Evolutionary conservation across 1,284 basidiomycete species (phyloP).

Genomic region (Pseudozyma tsukubaensis): DNA sequence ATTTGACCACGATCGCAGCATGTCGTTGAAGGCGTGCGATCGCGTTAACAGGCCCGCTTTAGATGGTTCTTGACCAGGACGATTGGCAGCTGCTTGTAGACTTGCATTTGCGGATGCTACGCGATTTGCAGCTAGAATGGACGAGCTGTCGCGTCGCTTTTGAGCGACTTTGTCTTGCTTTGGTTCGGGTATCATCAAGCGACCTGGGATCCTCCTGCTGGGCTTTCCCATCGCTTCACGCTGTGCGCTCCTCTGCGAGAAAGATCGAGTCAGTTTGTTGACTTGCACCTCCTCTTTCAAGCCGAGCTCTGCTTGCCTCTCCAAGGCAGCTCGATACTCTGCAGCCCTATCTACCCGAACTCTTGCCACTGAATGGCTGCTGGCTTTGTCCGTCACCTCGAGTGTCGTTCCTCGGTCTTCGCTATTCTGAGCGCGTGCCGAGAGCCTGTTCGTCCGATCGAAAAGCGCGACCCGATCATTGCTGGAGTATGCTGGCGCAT

Average conservation of each 20-base stretch:
- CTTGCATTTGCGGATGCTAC: background rate
- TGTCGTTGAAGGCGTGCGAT: background rate
- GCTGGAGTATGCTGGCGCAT: background rate
- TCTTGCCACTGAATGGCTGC: no score
- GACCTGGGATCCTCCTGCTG: constrained; percentile 15
- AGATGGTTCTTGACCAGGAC: no score
- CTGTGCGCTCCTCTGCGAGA: constrained; percentile 12
- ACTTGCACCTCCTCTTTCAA: background rate
- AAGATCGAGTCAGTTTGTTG: constrained; percentile 5
- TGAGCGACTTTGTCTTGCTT: background rate
- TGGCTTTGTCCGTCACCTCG: no score
- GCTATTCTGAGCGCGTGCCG: no score
- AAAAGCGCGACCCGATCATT: background rate
- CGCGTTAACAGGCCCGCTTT: no score
- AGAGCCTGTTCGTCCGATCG: background rate
- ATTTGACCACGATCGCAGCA: constrained; percentile 5
- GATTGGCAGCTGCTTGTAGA: background rate
- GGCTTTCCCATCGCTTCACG: background rate
- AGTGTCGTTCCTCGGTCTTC: no score
- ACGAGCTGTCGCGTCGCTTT: background rate
- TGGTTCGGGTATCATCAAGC: constrained; percentile 23
- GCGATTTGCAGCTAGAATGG: no score
- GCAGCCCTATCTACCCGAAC: no score
- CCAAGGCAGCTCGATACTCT: background rate
- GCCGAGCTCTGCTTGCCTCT: background rate